Conservation (phyloP, 306 rosid species). For the Erythrophleum fordii region DNA sequence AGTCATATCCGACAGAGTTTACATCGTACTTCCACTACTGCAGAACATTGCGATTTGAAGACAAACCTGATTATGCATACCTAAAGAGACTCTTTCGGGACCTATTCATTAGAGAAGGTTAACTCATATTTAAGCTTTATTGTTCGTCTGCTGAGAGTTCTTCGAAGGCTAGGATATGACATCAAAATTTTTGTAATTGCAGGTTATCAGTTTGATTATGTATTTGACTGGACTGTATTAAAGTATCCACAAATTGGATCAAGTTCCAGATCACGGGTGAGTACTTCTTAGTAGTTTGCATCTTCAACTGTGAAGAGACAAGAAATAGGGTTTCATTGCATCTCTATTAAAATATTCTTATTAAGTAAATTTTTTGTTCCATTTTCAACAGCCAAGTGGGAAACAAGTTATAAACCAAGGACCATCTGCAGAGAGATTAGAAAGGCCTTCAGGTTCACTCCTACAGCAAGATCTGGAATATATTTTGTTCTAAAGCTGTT, state of each 20-base stretch:
- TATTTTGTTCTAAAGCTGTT: conserved; percentile 23
- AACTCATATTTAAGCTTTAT: conserved; percentile 27
- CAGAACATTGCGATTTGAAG: conserved; percentile 93
- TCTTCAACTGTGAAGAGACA: conserved; percentile 33
- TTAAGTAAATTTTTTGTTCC: conserved; percentile 23
- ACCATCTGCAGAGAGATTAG: conserved; percentile 68
- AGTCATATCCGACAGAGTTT: conserved; percentile 83
- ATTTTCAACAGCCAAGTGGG: conserved; percentile 67
- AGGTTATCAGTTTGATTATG: conserved; percentile 98
- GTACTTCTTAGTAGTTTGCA: conserved; percentile 43
- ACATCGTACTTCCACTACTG: conserved; percentile 94
- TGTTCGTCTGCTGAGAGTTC: conserved; percentile 18
- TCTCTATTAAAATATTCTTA: conserved; percentile 37
- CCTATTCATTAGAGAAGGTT: conserved; percentile 96
- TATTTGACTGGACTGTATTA: conserved; percentile 95
- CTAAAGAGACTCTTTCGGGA: conserved; percentile 95
- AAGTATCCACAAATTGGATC: conserved; percentile 97
- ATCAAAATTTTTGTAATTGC: conserved; percentile 39
- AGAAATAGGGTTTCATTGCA: conserved; percentile 18
- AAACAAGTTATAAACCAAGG: conserved; percentile 73
- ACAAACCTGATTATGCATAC: conserved; percentile 95
- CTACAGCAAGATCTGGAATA: conserved; percentile 35
- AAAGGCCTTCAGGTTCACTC: conserved; percentile 80
- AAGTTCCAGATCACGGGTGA: conserved; percentile 80
- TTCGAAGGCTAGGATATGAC: conserved; percentile 18